phyloP scores from a whole-genome alignment of 495 filamentous ascomycete species.

The Patellaria atrata region DNA sequence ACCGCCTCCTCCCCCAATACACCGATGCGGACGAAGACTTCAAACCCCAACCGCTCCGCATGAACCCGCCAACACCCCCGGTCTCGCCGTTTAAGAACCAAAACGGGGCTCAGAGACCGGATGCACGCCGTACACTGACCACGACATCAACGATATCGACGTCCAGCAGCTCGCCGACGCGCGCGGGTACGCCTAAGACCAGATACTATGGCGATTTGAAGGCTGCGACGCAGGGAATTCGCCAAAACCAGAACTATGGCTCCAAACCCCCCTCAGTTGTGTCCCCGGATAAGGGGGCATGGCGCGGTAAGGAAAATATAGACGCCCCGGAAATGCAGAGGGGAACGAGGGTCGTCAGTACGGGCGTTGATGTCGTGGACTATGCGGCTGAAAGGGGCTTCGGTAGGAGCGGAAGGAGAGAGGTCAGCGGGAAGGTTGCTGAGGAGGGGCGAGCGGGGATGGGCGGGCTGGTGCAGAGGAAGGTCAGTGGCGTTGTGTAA shows the following conservation, averaged over 20 bases:
- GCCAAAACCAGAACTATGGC: constrained; percentile 5
- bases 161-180: constrained; percentile 11
- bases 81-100: constrained; percentile 3
- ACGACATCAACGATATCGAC: constrained; percentile 13
- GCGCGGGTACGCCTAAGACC: constrained; percentile 19
- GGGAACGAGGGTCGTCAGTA: constrained; percentile 16
- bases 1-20: constrained; percentile 8
- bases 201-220: constrained; percentile 29
- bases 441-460: constrained; percentile 60
- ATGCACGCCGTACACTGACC: constrained; percentile 8
- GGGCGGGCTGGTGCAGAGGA: constrained; percentile 13
- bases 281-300: constrained; percentile 12
- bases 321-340: constrained; percentile 8
- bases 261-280: constrained; percentile 10
- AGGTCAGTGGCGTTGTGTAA: constrained; percentile 17
- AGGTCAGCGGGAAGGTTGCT: constrained; percentile 72
- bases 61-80: constrained; percentile 23
- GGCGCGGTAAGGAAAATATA: constrained; percentile 14
- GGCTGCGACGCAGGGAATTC: constrained; percentile 24
- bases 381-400: constrained; percentile 38
- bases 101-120: constrained; percentile 2
- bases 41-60: constrained; percentile 19
- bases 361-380: constrained; percentile 36
- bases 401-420: constrained; percentile 32
- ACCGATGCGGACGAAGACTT: constrained; percentile 15